These are phyloP conservation scores for Setaria italica DNA, from an alignment of 202 grass and related monocot genomes.

Conservation along the genomic window DNA sequence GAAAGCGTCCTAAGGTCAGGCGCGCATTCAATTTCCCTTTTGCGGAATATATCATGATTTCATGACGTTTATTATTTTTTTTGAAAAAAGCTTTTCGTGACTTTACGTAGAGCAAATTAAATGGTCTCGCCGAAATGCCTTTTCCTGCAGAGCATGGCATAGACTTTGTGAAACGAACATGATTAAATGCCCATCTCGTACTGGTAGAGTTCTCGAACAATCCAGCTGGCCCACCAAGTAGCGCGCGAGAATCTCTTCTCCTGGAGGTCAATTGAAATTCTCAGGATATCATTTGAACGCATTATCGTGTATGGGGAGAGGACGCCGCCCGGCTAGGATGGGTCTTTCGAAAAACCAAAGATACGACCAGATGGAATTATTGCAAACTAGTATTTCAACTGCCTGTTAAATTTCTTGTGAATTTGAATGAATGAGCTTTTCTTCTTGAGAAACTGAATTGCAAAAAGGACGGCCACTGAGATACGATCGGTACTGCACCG, in stretches of 20 bases:
- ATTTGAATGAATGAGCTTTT: background rate
- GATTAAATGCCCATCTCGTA: background rate
- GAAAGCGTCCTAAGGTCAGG: background rate
- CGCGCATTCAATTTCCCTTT: background rate
- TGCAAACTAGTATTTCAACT: no score
- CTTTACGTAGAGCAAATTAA: background rate
- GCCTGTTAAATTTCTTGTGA: background rate
- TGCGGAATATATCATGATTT: background rate
- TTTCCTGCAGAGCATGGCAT: slow-evolving; percentile 30
- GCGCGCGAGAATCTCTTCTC: background rate
- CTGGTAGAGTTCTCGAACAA: background rate
- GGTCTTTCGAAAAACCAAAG: background rate
- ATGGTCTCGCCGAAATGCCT: background rate
- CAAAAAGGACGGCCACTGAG: background rate
- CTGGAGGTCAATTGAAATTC: background rate
- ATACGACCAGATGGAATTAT: background rate
- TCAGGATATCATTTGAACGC: background rate
- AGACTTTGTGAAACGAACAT: background rate
- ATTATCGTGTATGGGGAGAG: slow-evolving; percentile 22
- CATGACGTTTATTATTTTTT: no score
- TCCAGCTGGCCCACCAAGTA: background rate
- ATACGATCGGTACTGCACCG: rapidly evolving
- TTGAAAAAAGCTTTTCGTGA: no score
- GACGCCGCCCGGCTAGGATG: background rate
- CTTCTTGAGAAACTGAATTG: background rate